Evolutionary conservation across 1,139 yeast genomes (phyloP).

Genomic region (Hansenula sp.): DNA sequence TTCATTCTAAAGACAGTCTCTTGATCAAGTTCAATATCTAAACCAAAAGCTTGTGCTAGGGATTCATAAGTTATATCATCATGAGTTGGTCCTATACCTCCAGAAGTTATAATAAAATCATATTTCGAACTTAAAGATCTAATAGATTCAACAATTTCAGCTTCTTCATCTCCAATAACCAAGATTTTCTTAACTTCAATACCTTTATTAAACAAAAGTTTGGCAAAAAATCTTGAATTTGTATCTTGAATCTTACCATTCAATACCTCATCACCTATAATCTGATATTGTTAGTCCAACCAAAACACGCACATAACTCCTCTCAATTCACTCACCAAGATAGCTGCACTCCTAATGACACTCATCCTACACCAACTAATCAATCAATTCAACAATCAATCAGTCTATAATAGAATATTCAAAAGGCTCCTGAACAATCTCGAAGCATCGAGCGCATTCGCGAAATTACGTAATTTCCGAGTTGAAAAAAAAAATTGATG

Average conservation of each 20-base stretch:
- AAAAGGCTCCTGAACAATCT: too few relatives aligned
- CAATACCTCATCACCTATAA: conserved; percentile 84
- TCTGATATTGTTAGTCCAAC: conserved; percentile 27
- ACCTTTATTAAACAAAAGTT: conserved; percentile 60
- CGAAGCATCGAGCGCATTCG: background rate
- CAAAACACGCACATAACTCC: too few relatives aligned
- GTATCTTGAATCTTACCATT: conserved; percentile 85
- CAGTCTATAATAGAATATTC: too few relatives aligned
- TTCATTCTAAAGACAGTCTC: conserved; percentile 62
- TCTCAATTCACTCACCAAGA: background rate
- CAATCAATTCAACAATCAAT: too few relatives aligned
- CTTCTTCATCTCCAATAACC: conserved; percentile 73
- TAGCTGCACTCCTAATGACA: conserved; percentile 1
- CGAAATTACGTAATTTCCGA: conserved; percentile 3
- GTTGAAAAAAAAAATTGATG: background rate
- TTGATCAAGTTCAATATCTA: conserved; percentile 48
- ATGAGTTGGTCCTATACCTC: conserved; percentile 85
- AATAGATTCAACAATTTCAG: conserved; percentile 57
- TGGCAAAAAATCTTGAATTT: conserved; percentile 69
- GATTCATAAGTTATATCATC: conserved; percentile 82
- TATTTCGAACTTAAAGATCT: conserved; percentile 43
- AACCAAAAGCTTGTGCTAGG: conserved; percentile 55
- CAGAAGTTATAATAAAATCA: conserved; percentile 74
- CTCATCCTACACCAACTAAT: background rate
- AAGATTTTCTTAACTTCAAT: conserved; percentile 61